Conservation (phyloP, 495 filamentous ascomycete genomes). For the Penicillium taxi region DNA sequence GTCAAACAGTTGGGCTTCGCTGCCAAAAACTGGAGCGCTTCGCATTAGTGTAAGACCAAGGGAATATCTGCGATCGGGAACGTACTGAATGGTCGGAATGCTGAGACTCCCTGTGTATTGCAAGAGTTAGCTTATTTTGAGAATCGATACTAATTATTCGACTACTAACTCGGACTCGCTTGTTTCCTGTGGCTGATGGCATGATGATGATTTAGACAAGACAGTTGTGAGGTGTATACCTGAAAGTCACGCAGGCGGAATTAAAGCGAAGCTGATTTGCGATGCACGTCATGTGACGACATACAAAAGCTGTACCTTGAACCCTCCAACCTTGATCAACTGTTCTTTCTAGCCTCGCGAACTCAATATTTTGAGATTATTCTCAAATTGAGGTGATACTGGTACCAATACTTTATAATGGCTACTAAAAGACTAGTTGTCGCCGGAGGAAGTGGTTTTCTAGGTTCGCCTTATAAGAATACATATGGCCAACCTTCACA, state of each 20-base stretch:
- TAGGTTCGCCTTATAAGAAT: conserved; percentile 44
- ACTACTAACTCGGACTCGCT: conserved; percentile 48
- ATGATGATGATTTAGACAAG: conserved; percentile 22
- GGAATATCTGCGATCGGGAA: conserved; percentile 1
- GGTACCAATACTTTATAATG: conserved; percentile 18
- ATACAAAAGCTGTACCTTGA: conserved; percentile 14
- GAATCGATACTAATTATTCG: not conserved
- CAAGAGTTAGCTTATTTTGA: conserved; percentile 11
- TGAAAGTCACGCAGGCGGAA: conserved; percentile 5
- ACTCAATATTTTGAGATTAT: conserved; percentile 1
- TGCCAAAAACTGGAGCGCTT: conserved; percentile 57
- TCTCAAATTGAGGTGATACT: not conserved
- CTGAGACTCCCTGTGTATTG: conserved; percentile 52
- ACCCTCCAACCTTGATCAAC: conserved; percentile 4
- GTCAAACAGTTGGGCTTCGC: conserved; percentile 66
- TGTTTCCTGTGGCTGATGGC: conserved; percentile 49
- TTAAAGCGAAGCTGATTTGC: conserved; percentile 4
- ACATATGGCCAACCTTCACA: not conserved
- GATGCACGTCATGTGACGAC: conserved; percentile 19
- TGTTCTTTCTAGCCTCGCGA: conserved; percentile 5
- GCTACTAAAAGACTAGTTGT: conserved; percentile 69
- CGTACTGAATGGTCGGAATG: conserved; percentile 65
- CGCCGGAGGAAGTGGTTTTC: conserved; percentile 89
- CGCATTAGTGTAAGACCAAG: not conserved
- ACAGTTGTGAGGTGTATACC: conserved; percentile 1